These are phyloP conservation scores for Bruguiera sexangula DNA, from an alignment of 345 rosid species.

Conservation along the genomic window DNA sequence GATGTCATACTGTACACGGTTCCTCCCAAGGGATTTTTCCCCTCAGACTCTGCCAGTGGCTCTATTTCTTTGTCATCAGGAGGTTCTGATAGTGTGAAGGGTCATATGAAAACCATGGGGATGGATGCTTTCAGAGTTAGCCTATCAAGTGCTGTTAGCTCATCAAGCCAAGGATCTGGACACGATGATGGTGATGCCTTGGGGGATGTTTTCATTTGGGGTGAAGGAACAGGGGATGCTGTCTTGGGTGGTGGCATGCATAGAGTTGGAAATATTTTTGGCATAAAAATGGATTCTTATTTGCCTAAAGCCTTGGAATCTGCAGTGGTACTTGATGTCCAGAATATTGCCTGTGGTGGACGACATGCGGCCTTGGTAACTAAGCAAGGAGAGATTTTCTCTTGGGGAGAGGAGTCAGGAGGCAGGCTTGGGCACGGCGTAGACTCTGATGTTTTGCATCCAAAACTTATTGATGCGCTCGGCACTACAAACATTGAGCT, in stretches of 20 bases:
- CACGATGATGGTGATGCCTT: conserved; percentile 79
- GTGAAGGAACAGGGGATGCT: conserved; percentile 67
- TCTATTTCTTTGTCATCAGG: conserved; percentile 96
- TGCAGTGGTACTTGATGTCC: conserved; percentile 73
- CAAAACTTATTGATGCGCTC: conserved; percentile 65
- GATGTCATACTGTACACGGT: conserved; percentile 72
- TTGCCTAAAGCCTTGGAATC: conserved; percentile 73
- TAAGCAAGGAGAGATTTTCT: conserved; percentile 73
- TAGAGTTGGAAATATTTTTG: conserved; percentile 41
- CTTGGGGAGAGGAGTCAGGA: conserved; percentile 83
- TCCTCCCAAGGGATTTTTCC: conserved; percentile 84
- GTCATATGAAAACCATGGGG: conserved; percentile 66
- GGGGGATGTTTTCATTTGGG: conserved; percentile 82
- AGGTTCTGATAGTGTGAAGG: conserved; percentile 87
- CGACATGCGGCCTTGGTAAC: conserved; percentile 69
- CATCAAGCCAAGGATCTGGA: conserved; percentile 84
- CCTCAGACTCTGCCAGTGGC: conserved; percentile 73
- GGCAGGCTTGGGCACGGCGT: conserved; percentile 90
- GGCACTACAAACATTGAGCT: conserved; percentile 58
- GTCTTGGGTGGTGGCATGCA: conserved; percentile 66
- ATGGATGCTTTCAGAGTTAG: conserved; percentile 94
- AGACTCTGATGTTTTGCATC: conserved; percentile 66
- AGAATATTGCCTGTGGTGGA: conserved; percentile 74
- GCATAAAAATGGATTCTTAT: conserved; percentile 54
- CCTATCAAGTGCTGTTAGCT: conserved; percentile 89